These are phyloP conservation scores for Ricinus communis DNA, from an alignment of 345 rosid species.

Conservation along the genomic window DNA sequence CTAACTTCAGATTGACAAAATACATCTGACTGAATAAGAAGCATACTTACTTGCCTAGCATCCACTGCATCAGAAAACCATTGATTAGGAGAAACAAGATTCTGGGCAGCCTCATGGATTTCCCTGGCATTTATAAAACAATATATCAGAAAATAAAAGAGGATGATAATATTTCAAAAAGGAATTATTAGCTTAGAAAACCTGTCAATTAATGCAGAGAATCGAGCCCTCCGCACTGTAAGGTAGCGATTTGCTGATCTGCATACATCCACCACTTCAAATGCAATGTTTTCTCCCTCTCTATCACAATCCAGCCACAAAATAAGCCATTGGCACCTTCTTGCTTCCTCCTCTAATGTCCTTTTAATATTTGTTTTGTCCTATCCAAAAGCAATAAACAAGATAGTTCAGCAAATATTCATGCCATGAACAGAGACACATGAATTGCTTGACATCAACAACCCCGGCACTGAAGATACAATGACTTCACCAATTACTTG, in stretches of 20 bases:
- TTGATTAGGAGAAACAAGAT: constrained; percentile 81
- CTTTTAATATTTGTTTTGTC: constrained; percentile 84
- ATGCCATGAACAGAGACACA: not conserved
- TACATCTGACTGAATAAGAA: constrained; percentile 1
- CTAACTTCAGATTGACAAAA: constrained; percentile 2
- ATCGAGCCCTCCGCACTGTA: constrained; percentile 74
- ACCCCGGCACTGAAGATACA: not conserved
- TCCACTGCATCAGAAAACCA: constrained; percentile 94
- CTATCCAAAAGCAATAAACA: constrained; percentile 34
- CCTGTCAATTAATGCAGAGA: constrained; percentile 94
- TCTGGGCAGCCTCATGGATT: constrained; percentile 85
- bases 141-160: constrained; percentile 10
- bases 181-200: constrained; percentile 19
- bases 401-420: constrained; percentile 7
- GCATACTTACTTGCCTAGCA: constrained; percentile 87
- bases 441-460: not conserved
- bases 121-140: constrained; percentile 53
- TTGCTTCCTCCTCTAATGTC: constrained; percentile 91
- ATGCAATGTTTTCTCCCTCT: constrained; percentile 97
- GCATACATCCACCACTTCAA: constrained; percentile 83
- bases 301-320: constrained; percentile 98
- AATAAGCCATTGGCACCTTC: constrained; percentile 90
- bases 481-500: not conserved
- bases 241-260: constrained; percentile 55
- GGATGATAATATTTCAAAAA: constrained; percentile 8